Base-by-base conservation (phyloP, 1,284 basidiomycete species). In the Boletus mariae region DNA sequence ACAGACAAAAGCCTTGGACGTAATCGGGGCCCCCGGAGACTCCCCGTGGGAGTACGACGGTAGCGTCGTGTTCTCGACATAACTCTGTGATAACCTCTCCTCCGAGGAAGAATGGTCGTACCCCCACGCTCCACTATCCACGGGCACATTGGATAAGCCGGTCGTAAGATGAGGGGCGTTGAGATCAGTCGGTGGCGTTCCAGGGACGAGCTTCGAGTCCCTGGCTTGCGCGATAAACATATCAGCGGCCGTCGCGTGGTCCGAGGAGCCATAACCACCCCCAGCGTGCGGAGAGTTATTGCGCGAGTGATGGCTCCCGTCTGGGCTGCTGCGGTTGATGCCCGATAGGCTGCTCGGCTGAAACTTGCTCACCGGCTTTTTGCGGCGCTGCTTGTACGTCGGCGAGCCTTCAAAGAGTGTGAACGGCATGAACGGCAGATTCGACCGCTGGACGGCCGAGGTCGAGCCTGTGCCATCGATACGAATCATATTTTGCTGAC, bases 341-440 rank as follows among this genome's bases (percentile, higher is more conserved):
- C 62, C 57, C 63, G 57, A 48, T 52, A 63, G 49, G 37, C 64
- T 55, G 51, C 61, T 57, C 63, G 61, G 53, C 32, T 63, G 57
- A 43, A 57, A 55, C 53, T 65, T 68, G 45, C 74, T 75, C 20
- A 71, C 68, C 28, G 78, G 77, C 70, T 89, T 89, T 76, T 90
- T 91, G 57, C 90, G 79, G n/a, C 92, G 79, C 62, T 88, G 86
- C 71, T 94, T 94, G 76, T 94, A 94, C 7, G 82, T 82, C 2
- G 90, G 87, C 56, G 83, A 87, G 8, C 92, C 91, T 66, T 89
- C 87, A 54, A 91, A 87, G 45, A 92, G 73, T n/a, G 86, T 83
- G 68, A 90, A 82, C 68, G 78, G 77, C 67, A 85, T 80, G 68
- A 86, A 83, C 9, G 83, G 76, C 47, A 79, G 72, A 56, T 71